Conservation (phyloP, 2,329 filamentous ascomycete genomes). For the Clarireedia hainanense region DNA sequence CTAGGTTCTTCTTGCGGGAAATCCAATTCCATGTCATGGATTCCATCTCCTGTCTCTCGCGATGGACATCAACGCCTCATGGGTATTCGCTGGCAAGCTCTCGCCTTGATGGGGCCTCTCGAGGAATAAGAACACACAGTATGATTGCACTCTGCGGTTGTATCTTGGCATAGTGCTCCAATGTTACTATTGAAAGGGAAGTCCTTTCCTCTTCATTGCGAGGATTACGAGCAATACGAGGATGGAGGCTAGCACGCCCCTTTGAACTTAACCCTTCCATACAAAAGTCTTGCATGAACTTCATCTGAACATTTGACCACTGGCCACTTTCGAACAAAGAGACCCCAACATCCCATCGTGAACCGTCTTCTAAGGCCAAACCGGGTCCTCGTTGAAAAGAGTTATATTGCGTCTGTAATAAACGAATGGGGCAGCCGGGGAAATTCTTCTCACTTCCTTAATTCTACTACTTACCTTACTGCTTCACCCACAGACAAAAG, state of each 20-base stretch:
- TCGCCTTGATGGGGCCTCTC: too few species aligned
- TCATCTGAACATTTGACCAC: constrained; percentile 4
- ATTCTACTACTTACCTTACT: background rate
- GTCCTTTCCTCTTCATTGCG: too few species aligned
- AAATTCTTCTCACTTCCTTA: background rate
- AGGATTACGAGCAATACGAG: background rate
- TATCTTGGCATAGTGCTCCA: too few species aligned
- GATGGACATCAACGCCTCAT: too few species aligned
- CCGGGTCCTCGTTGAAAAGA: background rate
- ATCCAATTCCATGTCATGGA: too few species aligned
- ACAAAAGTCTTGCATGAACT: constrained; percentile 2
- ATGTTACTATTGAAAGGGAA: too few species aligned
- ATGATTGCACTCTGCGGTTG: too few species aligned
- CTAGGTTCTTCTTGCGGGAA: too few species aligned
- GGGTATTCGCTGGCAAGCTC: too few species aligned
- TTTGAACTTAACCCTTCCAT: background rate
- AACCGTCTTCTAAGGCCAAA: background rate
- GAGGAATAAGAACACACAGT: too few species aligned
- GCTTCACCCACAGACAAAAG: background rate
- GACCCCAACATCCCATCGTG: background rate
- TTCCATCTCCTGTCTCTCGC: too few species aligned
- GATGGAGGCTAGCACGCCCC: background rate
- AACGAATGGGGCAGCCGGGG: background rate
- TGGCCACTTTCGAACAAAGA: background rate
- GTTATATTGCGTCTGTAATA: background rate